These are phyloP conservation scores for Wickerhamomyces sp. DNA, from an alignment of 1,139 yeast species.

Conservation along the genomic window DNA sequence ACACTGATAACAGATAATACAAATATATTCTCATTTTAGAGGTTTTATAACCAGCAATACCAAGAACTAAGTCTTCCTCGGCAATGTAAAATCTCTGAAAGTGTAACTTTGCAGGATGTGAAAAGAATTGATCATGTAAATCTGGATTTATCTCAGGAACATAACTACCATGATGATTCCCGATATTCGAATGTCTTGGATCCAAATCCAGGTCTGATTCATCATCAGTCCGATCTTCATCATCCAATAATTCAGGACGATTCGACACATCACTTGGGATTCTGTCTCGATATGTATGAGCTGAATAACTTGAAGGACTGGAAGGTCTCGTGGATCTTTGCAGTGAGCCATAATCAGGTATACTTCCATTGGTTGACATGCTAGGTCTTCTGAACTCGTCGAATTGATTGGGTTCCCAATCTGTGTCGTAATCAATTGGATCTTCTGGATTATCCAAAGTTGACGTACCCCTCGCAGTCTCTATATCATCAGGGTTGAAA, in stretches of 20 bases:
- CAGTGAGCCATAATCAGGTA: constrained; percentile 24
- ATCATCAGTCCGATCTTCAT: constrained; percentile 24
- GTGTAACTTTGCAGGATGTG: constrained; percentile 39
- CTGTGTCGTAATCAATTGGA: constrained; percentile 50
- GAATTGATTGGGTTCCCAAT: constrained; percentile 53
- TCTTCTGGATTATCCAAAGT: constrained; percentile 60
- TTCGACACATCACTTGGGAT: constrained; percentile 33
- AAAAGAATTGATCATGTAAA: constrained; percentile 37
- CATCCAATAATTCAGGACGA: constrained; percentile 23
- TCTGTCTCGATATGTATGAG: constrained; percentile 39
- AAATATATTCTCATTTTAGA: constrained; percentile 39
- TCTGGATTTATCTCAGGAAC: constrained; percentile 27
- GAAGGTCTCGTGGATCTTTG: constrained; percentile 23
- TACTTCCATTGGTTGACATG: constrained; percentile 23
- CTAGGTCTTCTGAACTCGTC: constrained; percentile 36
- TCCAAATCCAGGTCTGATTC: constrained; percentile 29
- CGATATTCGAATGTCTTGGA: constrained; percentile 16
- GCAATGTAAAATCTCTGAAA: constrained; percentile 86
- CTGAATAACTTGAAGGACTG: constrained; percentile 30
- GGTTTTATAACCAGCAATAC: constrained; percentile 82
- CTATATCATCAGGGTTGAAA: constrained; percentile 79
- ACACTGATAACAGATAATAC: constrained; percentile 51
- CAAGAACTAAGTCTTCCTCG: constrained; percentile 91
- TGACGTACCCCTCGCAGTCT: constrained; percentile 83
- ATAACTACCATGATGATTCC: constrained; percentile 3